A percentile compares a stretch with the other conserved stretches of the same genome.
Evolutionary conservation across 1,139 yeast species (phyloP).

Genomic region (Candida dubliniensis): DNA sequence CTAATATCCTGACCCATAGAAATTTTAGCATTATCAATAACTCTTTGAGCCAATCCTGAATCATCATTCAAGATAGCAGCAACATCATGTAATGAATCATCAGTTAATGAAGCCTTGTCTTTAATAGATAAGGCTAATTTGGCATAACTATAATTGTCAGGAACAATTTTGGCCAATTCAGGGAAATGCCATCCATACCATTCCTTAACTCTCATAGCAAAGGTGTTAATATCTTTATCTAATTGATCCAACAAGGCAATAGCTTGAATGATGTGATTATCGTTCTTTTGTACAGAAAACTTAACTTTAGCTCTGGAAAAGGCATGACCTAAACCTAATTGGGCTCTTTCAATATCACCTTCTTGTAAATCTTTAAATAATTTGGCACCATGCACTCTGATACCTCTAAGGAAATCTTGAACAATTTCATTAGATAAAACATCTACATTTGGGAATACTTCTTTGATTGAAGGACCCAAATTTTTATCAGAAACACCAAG

Average conservation of each 20-base stretch:
- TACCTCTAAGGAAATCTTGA: conserved; percentile 93
- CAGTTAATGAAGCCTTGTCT: conserved; percentile 82
- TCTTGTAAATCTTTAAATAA: conserved; percentile 87
- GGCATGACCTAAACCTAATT: conserved; percentile 98
- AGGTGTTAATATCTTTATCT: conserved; percentile 96
- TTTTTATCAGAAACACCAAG: conserved; percentile 94
- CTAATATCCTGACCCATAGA: conserved; percentile 99
- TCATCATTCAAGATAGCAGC: conserved; percentile 91
- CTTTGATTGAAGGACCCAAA: conserved; percentile 96
- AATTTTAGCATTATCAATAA: conserved; percentile 86
- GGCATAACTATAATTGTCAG: conserved; percentile 89
- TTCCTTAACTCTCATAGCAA: conserved; percentile 98
- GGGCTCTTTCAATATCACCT: conserved; percentile 97
- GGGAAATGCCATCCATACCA: conserved; percentile 99
- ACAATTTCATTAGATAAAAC: conserved; percentile 88
- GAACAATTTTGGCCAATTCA: conserved; percentile 94
- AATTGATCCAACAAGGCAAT: conserved; percentile 94
- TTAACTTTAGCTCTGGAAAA: conserved; percentile 98
- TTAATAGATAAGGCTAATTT: conserved; percentile 77
- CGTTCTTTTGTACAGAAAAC: conserved; percentile 97
- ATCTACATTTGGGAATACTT: conserved; percentile 82
- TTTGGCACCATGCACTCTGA: conserved; percentile 88
- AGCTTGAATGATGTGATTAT: conserved; percentile 97
- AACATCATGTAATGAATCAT: conserved; percentile 83
- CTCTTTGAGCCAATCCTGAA: conserved; percentile 84